Evolutionary conservation across 73 alveolate species (phyloP), one percentile per base, ranked within the genome.

Genomic region (Urostyla sp.): DNA sequence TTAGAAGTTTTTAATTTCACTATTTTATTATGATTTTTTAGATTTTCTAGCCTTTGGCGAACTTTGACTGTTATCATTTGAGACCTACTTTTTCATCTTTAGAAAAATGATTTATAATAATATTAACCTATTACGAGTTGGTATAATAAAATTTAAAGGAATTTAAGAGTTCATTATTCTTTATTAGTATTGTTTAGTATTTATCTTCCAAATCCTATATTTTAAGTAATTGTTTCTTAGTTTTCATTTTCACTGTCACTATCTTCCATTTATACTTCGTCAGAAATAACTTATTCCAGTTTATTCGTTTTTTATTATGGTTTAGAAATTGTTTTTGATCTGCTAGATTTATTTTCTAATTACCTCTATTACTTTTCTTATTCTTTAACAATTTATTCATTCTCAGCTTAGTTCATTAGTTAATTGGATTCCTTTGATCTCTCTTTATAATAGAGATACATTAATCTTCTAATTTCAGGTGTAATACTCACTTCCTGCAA

Each of bases 371-470:
- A 49, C n/a, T 69, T 69, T 28, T 44, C 67, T 16, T 36, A 21
- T 8, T 69, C 83, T 11, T 46, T 44, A 5, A 69, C n/a, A 10
- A 31, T 5, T 30, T 49, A 46, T 48, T 69, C 67, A 69, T 48
- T 69, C 40, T 48, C 67, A 4, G 83, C 67, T 5, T 69, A 76
- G 1, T 11, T 31, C 36, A 57, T 21, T 20, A n/a, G 0, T 0
- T 46, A 30, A 27, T 66, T 30, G 13, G 87, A 59, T 46, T 77
- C 55, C 21, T 23, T 27, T 27, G 89, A 27, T 57, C 76, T 72
- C 56, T 48, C 84, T 35, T 87, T 81, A 57, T 78, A 88, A 55
- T 88, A 82, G 1, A 44, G 40, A 38, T 40, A 75, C 76, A 89
- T 18, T 0, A 89, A 72, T 34, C 78, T 59, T 44, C 85, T 81